Evolutionary conservation across 805 yeast genomes (phyloP), one percentile per base, ranked within the genome.

Genomic region (Groenewaldozyma tartarivorans): DNA sequence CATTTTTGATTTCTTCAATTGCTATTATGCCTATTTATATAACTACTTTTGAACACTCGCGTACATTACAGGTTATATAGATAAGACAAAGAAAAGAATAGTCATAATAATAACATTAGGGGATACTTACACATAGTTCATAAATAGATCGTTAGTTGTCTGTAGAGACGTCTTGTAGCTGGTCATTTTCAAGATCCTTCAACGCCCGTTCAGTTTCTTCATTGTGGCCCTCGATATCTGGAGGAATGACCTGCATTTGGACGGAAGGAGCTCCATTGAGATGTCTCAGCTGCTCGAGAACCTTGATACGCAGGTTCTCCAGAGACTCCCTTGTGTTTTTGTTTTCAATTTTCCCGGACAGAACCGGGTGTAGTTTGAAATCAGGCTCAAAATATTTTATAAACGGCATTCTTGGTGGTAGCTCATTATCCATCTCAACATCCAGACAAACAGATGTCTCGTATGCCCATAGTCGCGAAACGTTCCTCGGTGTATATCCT

Each of bases 401-500:
- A 44, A 85, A 83, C 2, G 95, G 95, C 40, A 85, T 61, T 27
- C 67, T 69, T 27, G 73, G 73, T 0, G 96, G 95, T 26, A 88
- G 64, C 51, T 76, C 80, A n/a, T 79, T 63, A 20, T 85, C 83
- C 52, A 90, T 66, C 36, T 79, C 71, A 11, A 81, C 85, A 51
- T 84, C 81, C 49, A 92, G 80, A 56, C 90, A 71, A 20, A 92
- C 70, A 27, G 96, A 90, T 0, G 96, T 79, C 62, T 92, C 98
- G 56, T 72, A 88, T 2, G 95, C 76, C 97, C 98, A 90, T 9
- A 94, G 74, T 51, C 98, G 70, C 4, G 96, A 86, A 37, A 92
- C 98, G 58, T 92, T 92, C 60, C 96, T 74, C 74, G 94, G 94
- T 2, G 98, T 92, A 64, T 92, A 92, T 17, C 98, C 98, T 52